Evolutionary conservation across 106 monocot species (phyloP), one percentile per base, ranked within the genome.

Genomic region (Amphibolis antarctica): DNA sequence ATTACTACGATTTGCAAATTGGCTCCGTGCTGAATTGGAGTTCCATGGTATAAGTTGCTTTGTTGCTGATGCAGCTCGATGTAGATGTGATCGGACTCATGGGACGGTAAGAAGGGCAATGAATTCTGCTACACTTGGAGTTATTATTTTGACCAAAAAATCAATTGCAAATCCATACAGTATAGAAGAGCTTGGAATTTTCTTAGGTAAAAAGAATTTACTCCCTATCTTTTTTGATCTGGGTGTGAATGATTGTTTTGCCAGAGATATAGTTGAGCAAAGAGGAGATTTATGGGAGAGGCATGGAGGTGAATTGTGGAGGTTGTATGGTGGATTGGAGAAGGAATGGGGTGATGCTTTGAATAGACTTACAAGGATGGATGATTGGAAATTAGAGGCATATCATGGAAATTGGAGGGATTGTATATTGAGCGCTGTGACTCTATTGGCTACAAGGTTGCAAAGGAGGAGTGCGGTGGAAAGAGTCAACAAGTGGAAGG

Each of bases 1-100:
- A 7, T 72, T 94, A 53, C 52, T 89, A 43, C 81, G 94, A 67
- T 94, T 94, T 51, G 80, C 72, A 30, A 89, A 80, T 49, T 94
- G 94, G 94, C 81, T 94, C 74, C 89, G 86, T 25, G 94, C 89
- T 0, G 94, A 94, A 69, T 61, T 94, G 59, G 94, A 94, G 69
- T 71, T 80, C 45, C 83, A 94, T 11, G 94, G 94, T 22, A 84
- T 94, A 11, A 89, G 89, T 44, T 89, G 86, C 69, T 89, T 89
- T 76, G 74, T 81, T 29, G 79, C 83, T 62, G 94, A 94, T 44
- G 44, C 79, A 65, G 79, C 89, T 47, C 83, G 69, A 23, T 88
- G 85, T 63, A 78, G 79, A 66, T 85, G 66, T 66, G 72, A 83
- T 22, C 78, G 74, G 24, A 83, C 77, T 66, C 78, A 72, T 60